Conservation (phyloP, 108 stramenopile genomes). For the Skeletonema menzelii region DNA sequence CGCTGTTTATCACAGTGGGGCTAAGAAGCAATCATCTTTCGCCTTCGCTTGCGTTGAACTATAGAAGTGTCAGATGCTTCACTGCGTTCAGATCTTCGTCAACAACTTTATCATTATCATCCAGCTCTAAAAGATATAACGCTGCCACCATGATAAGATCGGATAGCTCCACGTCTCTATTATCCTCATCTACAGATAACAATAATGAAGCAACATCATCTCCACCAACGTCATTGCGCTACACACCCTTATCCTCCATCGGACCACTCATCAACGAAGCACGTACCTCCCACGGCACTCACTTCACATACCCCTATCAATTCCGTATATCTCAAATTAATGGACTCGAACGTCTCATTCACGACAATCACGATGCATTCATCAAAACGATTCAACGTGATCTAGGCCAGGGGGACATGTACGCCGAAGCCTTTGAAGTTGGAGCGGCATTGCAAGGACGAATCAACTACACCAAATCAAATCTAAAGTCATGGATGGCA, state of each 20-base stretch:
- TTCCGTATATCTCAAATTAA: constrained; percentile 21
- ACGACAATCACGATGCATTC: constrained; percentile 5
- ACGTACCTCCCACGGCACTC: not conserved
- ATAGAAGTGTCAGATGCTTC: no score
- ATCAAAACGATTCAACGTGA: not conserved
- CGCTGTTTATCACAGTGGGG: no score
- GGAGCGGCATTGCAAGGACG: not conserved
- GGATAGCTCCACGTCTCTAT: no score
- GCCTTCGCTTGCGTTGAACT: no score
- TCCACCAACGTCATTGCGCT: not conserved
- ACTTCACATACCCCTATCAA: constrained; percentile 12
- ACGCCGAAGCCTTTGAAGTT: constrained; percentile 5
- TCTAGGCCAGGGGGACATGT: constrained; percentile 6
- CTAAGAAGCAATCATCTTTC: no score
- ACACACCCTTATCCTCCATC: constrained; percentile 6
- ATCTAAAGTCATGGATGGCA: constrained; percentile 3
- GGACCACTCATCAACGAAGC: not conserved
- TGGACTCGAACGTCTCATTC: constrained; percentile 6
- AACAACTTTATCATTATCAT: no score
- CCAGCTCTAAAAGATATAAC: no score
- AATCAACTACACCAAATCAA: not conserved
- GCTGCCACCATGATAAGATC: no score
- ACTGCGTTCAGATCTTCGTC: no score
- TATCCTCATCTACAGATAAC: not conserved
- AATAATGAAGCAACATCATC: not conserved